Conservation (phyloP, 352 stramenopile species). For the Thalassiosira pacifica region DNA sequence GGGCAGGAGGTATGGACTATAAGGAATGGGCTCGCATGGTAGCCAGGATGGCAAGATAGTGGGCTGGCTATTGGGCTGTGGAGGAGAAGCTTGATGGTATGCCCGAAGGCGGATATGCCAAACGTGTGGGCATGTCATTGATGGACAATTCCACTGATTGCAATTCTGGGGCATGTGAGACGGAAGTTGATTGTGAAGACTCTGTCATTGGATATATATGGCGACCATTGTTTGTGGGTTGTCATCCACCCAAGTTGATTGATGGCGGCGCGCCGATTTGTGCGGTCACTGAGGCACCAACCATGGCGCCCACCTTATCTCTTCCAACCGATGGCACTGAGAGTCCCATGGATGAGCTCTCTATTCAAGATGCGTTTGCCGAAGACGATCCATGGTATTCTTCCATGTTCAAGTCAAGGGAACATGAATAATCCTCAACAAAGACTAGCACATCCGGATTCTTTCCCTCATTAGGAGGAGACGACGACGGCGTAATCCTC, state of each 20-base stretch:
- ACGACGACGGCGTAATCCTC: constrained; percentile 52
- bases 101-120: constrained; percentile 64
- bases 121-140: constrained; percentile 61
- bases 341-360: constrained; percentile 23
- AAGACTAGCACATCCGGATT: constrained; percentile 47
- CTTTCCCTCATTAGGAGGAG: constrained; percentile 27
- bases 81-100: constrained; percentile 76
- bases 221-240: constrained; percentile 71
- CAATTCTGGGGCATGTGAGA: constrained; percentile 67
- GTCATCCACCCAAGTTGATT: constrained; percentile 71
- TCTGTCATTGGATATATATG: constrained; percentile 67
- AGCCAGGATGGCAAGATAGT: too few relatives aligned
- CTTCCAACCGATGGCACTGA: constrained; percentile 49
- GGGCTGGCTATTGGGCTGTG: too few relatives aligned
- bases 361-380: background rate
- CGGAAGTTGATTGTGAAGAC: constrained; percentile 61
- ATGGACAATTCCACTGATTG: constrained; percentile 70
- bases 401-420: constrained; percentile 66
- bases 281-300: constrained; percentile 58
- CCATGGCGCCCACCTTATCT: constrained; percentile 66
- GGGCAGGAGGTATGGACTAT: too few relatives aligned
- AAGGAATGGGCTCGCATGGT: too few relatives aligned
- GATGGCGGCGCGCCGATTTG: constrained; percentile 71
- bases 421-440: constrained; percentile 51
- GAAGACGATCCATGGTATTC: constrained; percentile 67